These are phyloP conservation scores for Nyctanthes arbortristis DNA, from an alignment of 257 asterid species.

Conservation along the genomic window DNA sequence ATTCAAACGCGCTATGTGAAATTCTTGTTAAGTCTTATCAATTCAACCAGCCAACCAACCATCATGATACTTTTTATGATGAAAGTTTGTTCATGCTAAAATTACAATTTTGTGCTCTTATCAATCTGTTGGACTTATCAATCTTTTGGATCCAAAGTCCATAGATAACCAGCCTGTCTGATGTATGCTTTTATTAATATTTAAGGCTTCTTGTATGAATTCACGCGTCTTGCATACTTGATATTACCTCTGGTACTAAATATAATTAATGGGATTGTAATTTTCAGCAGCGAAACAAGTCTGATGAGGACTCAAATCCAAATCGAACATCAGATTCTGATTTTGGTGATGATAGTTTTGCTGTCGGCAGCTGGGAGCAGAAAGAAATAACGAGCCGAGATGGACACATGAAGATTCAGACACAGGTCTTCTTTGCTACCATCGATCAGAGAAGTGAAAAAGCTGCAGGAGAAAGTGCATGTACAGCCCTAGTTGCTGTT, in stretches of 20 bases:
- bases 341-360: conserved; percentile 85
- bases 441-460: conserved; percentile 94
- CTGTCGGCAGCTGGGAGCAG: conserved; percentile 92
- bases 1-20: neutral
- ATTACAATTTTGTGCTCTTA: neutral
- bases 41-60: no score
- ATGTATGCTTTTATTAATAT: no score
- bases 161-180: neutral
- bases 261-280: conserved; percentile 6
- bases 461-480: conserved; percentile 97
- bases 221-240: no score
- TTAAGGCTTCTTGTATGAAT: no score
- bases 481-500: conserved; percentile 94
- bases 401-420: conserved; percentile 70
- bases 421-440: conserved; percentile 86
- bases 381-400: conserved; percentile 79
- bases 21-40: neutral
- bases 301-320: conserved; percentile 65
- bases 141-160: neutral
- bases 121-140: no score
- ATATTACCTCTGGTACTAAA: neutral
- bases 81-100: neutral
- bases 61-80: neutral
- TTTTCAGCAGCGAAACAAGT: conserved; percentile 60
- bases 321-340: conserved; percentile 72